Conservation (phyloP, 208 protist species). For the Acanthamoeba lugdunensis region DNA sequence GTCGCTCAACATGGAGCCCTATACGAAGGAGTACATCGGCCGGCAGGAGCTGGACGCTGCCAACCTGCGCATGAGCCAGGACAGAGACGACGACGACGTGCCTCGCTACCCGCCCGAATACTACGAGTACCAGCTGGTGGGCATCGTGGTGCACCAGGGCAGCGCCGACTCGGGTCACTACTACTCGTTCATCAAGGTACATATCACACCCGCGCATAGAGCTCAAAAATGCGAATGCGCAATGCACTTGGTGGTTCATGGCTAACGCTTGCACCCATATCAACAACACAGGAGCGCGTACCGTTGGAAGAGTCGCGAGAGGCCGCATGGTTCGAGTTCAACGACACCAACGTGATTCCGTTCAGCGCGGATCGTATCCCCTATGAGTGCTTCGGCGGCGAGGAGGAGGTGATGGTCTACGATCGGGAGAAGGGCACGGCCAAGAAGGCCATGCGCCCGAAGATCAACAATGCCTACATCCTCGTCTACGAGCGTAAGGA, state of each 20-base stretch:
- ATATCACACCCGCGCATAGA: background rate
- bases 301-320: constrained; percentile 9
- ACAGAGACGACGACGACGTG: constrained; percentile 26
- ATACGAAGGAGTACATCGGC: constrained; percentile 80
- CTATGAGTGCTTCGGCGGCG: constrained; percentile 80
- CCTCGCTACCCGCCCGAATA: constrained; percentile 24
- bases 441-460: constrained; percentile 68
- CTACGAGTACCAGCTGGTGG: constrained; percentile 84
- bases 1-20: constrained; percentile 82
- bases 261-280: too few relatives aligned
- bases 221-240: background rate
- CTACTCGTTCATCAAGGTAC: constrained; percentile 85
- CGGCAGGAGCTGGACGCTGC: constrained; percentile 46
- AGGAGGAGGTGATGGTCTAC: constrained; percentile 80
- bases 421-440: constrained; percentile 75
- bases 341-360: constrained; percentile 78
- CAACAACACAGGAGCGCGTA: background rate
- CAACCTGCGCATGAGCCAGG: constrained; percentile 68
- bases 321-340: constrained; percentile 84
- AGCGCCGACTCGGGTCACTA: constrained; percentile 87
- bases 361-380: constrained; percentile 76
- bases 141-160: constrained; percentile 87
- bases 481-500: constrained; percentile 81
- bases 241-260: too few relatives aligned
- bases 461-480: constrained; percentile 85